Evolutionary conservation across 1,139 yeast genomes (phyloP), one percentile per base, ranked within the genome.

Genomic region (Eremothecium cymbalariae): DNA sequence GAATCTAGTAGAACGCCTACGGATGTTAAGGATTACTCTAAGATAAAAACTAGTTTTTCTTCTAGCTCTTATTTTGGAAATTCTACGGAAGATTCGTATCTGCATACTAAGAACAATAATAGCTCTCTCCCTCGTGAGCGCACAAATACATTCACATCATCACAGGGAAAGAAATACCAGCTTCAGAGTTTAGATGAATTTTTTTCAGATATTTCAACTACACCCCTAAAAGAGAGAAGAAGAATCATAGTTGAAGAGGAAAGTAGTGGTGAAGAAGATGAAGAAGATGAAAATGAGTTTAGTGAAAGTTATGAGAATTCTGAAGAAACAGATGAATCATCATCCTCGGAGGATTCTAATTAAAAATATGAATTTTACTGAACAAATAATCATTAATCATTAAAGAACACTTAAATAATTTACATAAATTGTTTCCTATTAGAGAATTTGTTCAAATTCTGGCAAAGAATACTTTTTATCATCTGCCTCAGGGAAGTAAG

Each of bases 101-200:
- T 16, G 14, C 5, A 8, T 23, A 3, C 7, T 21, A 6, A 18
- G 18, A 25, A 15, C 14, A 17, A 20, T 8, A 11, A 26, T 14
- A 19, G 18, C 15, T 13, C 25, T 17, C 18, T 28, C 11, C n/a
- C 17, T n/a, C 4, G 18, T 20, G 9, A 37, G 30, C 16, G 17
- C 27, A 6, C 31, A 14, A 34, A 27, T 1, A 40, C 38, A 13
- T 41, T 38, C 13, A 35, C 36, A 16, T 37, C 49, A 4, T 40
- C 47, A 11, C 41, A 43, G 6, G 50, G 53, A 24, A 62, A 60
- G 43, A 72, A 57, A 47, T 68, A 77, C 50, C 72, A 71, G 44
- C 62, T 81, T 32, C 94, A 81, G 57, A 83, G 85, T 40, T 62
- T 86, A 44, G 95, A 86, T 50, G 95, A 86, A 41, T 85, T 85